Evolutionary conservation across 306 rosid genomes (phyloP).

Genomic region (Coriaria nepalensis): DNA sequence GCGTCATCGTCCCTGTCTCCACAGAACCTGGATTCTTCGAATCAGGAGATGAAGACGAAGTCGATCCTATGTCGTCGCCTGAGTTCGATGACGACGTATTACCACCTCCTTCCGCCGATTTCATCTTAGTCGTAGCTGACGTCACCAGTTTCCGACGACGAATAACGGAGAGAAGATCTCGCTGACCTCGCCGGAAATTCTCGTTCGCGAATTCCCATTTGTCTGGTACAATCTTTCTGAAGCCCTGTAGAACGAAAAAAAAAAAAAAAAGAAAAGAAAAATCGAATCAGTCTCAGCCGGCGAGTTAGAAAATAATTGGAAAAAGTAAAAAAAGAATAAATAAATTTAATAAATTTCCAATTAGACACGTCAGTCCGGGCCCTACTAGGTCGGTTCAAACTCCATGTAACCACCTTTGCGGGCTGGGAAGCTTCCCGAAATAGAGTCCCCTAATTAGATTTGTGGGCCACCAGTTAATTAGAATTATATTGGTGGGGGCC

Average conservation of each 20-base stretch:
- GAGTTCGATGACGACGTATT: constrained; percentile 36
- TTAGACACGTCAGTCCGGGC: too few species aligned
- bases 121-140: constrained; percentile 7
- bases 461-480: too few species aligned
- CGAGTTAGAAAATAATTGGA: not conserved
- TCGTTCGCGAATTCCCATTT: constrained; percentile 97
- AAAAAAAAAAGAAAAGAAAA: not conserved
- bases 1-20: constrained; percentile 26
- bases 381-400: too few species aligned
- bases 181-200: constrained; percentile 52
- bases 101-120: constrained; percentile 15
- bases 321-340: not conserved
- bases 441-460: not conserved
- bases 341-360: too few species aligned
- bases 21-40: constrained; percentile 62
- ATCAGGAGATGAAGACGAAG: constrained; percentile 57
- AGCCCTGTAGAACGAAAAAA: constrained; percentile 59
- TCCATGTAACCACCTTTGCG: too few species aligned
- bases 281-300: not conserved
- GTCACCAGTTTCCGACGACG: constrained; percentile 56
- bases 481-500: too few species aligned
- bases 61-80: constrained; percentile 66
- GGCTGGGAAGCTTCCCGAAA: not conserved
- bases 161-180: constrained; percentile 46
- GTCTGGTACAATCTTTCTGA: constrained; percentile 73